Percentiles rank a stretch among this genome's conserved stretches.
phyloP scores from a whole-genome alignment of 2,329 filamentous ascomycete genomes.

The Bipolaris gigantea region DNA sequence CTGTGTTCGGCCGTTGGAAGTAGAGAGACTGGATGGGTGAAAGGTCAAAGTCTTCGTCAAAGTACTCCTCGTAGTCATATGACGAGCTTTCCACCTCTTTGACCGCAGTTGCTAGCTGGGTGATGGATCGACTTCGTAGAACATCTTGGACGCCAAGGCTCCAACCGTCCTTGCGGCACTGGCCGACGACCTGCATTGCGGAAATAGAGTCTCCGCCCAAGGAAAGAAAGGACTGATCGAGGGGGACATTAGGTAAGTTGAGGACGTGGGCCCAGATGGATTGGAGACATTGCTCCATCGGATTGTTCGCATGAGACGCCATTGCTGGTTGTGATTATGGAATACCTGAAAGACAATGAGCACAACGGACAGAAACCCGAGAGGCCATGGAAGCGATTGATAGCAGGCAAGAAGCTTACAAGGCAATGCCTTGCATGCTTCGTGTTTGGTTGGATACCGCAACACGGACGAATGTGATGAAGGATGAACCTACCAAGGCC shows the following conservation, averaged over 20 bases:
- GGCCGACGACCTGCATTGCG: slow-evolving; percentile 54
- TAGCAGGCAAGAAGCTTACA: neutral
- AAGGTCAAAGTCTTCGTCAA: slow-evolving; percentile 36
- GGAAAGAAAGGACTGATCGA: slow-evolving; percentile 46
- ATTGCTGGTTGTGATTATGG: slow-evolving; percentile 5
- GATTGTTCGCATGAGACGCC: slow-evolving; percentile 6
- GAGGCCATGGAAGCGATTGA: too few species aligned
- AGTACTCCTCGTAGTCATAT: slow-evolving; percentile 27
- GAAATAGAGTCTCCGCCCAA: slow-evolving; percentile 55
- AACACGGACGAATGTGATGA: too few species aligned
- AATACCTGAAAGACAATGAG: slow-evolving; percentile 3
- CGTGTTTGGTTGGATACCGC: too few species aligned
- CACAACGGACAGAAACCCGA: neutral
- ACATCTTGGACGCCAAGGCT: slow-evolving; percentile 54
- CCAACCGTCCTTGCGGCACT: slow-evolving; percentile 52
- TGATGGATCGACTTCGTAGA: slow-evolving; percentile 52
- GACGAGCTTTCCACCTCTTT: slow-evolving; percentile 22
- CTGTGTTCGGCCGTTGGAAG: slow-evolving; percentile 36
- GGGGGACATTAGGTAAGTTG: slow-evolving; percentile 32
- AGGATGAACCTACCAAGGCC: slow-evolving; percentile 14
- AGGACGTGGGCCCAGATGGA: slow-evolving; percentile 38
- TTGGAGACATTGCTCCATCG: slow-evolving; percentile 26
- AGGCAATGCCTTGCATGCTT: too few species aligned
- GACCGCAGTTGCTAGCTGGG: slow-evolving; percentile 30
- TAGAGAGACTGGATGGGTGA: slow-evolving; percentile 40